These are phyloP conservation scores for Daldinia childiae DNA, from an alignment of 495 filamentous ascomycete genomes.

Conservation along the genomic window DNA sequence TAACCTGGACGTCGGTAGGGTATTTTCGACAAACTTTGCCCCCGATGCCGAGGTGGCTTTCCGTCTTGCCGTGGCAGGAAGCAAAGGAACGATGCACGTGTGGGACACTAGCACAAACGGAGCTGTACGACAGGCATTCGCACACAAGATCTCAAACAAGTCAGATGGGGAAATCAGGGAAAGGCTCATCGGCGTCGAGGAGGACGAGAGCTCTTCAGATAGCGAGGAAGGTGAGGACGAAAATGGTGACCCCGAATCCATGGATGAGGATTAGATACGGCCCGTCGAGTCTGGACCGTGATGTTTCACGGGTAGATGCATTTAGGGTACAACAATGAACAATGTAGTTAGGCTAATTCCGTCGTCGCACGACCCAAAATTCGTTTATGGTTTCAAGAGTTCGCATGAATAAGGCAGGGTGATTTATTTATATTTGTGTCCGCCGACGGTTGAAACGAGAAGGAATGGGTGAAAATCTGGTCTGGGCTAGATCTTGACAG, in stretches of 20 bases:
- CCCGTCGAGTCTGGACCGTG: slow-evolving; percentile 1
- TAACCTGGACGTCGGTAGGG: slow-evolving; percentile 90
- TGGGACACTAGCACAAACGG: slow-evolving; percentile 98
- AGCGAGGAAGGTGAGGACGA: slow-evolving; percentile 65
- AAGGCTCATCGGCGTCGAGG: slow-evolving; percentile 74
- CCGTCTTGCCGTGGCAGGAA: slow-evolving; percentile 89
- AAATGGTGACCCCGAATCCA: slow-evolving; percentile 78
- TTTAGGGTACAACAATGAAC: slow-evolving; percentile 4
- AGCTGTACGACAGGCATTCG: slow-evolving; percentile 88
- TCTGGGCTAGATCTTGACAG: slow-evolving; percentile 3
- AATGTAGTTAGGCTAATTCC: slow-evolving; percentile 3
- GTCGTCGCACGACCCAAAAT: slow-evolving; percentile 13
- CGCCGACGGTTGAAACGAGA: slow-evolving; percentile 21
- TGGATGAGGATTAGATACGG: slow-evolving; percentile 78
- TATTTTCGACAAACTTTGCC: slow-evolving; percentile 90
- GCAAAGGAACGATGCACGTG: slow-evolving; percentile 90
- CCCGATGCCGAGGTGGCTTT: slow-evolving; percentile 91
- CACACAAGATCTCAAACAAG: slow-evolving; percentile 66
- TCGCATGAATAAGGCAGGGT: slow-evolving; percentile 11
- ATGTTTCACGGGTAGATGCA: slow-evolving; percentile 32
- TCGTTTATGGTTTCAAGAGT: slow-evolving; percentile 34
- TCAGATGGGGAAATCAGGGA: slow-evolving; percentile 75
- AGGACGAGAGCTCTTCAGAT: slow-evolving; percentile 68
- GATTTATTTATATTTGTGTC: not conserved
- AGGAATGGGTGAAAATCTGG: slow-evolving; percentile 16